Percentiles rank a stretch among this genome's conserved stretches.
phyloP scores from a whole-genome alignment of 768 basidiomycete genomes.

The Pleurotus platypus region DNA sequence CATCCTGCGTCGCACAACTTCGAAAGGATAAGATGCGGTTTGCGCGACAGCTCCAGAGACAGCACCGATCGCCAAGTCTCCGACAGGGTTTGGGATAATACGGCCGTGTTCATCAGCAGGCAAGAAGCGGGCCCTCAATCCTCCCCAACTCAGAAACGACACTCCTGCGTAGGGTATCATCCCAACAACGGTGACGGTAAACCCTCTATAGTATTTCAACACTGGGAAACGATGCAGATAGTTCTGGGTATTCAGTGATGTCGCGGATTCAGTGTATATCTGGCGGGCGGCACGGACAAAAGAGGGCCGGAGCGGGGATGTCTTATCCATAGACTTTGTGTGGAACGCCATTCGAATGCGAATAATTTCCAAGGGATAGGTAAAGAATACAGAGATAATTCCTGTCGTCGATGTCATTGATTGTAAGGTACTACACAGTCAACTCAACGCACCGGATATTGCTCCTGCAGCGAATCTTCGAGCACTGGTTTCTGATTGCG shows the following conservation, averaged over 20 bases:
- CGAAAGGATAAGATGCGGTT: conserved; percentile 92
- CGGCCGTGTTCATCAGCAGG: conserved; percentile 32
- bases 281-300: conserved; percentile 52
- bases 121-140: conserved; percentile 57
- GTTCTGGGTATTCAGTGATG: conserved; percentile 18
- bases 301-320: conserved; percentile 35
- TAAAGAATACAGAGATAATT: conserved; percentile 82
- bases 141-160: conserved; percentile 91
- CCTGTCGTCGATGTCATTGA: conserved; percentile 37
- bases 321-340: conserved; percentile 36
- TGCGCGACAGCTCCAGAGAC: conserved; percentile 83
- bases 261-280: conserved; percentile 66
- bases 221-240: conserved; percentile 64
- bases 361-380: conserved; percentile 94
- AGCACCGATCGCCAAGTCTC: conserved; percentile 82
- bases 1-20: conserved; percentile 89
- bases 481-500: conserved; percentile 68
- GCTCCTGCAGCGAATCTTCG: conserved; percentile 87
- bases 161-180: conserved; percentile 97
- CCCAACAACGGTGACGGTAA: conserved; percentile 85
- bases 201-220: conserved; percentile 96
- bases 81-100: conserved; percentile 37
- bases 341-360: conserved; percentile 95
- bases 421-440: not conserved
- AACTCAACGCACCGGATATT: conserved; percentile 60